phyloP scores from a whole-genome alignment of 129 eudicot genomes.

The Artemisia annua region DNA sequence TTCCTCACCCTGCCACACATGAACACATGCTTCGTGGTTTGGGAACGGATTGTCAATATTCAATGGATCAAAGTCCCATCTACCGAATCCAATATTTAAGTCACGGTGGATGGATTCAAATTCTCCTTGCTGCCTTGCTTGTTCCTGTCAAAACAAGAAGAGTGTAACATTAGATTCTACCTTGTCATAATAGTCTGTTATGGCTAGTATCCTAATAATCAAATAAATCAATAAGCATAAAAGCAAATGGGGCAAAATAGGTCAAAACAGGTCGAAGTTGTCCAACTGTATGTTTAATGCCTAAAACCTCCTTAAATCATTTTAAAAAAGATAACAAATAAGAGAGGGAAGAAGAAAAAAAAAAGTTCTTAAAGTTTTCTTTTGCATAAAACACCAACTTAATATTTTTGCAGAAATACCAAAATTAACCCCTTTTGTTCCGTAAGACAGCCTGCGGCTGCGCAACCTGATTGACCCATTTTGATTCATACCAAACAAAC shows the following conservation, averaged over 20 bases:
- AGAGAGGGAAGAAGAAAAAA: no score
- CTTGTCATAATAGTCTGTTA: neutral
- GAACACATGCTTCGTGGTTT: slow-evolving; percentile 53
- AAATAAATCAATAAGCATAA: no score
- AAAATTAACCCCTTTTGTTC: neutral
- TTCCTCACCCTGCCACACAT: slow-evolving; percentile 81
- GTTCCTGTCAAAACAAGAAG: slow-evolving; percentile 34
- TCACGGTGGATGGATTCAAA: slow-evolving; percentile 74
- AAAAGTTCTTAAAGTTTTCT: no score
- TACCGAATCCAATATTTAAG: slow-evolving; percentile 56
- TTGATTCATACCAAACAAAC: neutral
- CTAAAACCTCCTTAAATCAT: neutral
- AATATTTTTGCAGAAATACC: no score
- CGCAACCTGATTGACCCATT: neutral
- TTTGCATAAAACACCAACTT: no score
- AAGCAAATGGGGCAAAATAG: no score
- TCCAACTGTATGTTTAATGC: no score
- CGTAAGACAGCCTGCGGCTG: no score
- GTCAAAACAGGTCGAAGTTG: neutral
- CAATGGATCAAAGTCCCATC: slow-evolving; percentile 80
- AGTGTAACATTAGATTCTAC: neutral
- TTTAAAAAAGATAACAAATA: no score
- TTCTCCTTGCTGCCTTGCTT: slow-evolving; percentile 72
- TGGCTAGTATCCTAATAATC: neutral
- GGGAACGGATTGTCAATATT: slow-evolving; percentile 57